Percentiles rank a stretch among this genome's conserved stretches.
These are phyloP conservation scores for Cyclotella choctawhatcheeana DNA, from an alignment of 108 stramenopile genomes.

Conservation along the genomic window DNA sequence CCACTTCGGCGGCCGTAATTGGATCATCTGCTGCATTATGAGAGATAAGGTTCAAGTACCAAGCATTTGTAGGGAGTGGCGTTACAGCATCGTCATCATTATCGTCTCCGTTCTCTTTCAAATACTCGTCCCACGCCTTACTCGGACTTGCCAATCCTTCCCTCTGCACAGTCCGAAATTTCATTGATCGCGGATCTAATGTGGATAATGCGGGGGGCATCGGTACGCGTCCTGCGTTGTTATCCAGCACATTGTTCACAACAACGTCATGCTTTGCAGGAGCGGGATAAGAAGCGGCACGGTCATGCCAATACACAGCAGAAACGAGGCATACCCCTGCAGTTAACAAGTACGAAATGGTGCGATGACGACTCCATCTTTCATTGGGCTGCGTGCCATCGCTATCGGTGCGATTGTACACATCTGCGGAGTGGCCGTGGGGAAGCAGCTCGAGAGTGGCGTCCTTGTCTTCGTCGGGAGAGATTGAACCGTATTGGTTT, in stretches of 20 bases:
- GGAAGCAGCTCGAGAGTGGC: constrained; percentile 8
- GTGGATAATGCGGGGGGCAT: constrained; percentile 39
- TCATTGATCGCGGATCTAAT: constrained; percentile 37
- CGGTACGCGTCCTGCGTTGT: constrained; percentile 24
- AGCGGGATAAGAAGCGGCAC: not conserved
- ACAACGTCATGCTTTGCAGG: not conserved
- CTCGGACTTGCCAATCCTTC: constrained; percentile 45
- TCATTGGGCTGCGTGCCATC: too few relatives aligned
- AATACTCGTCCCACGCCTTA: constrained; percentile 40
- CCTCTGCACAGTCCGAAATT: constrained; percentile 40
- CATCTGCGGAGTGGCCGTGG: constrained; percentile 14
- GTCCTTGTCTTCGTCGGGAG: constrained; percentile 3
- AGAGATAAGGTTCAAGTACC: constrained; percentile 84
- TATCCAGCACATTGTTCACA: not conserved
- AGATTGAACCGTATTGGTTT: constrained; percentile 13
- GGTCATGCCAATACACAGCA: constrained; percentile 3
- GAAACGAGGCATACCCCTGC: not conserved
- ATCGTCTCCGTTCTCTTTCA: not conserved
- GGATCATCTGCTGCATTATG: constrained; percentile 59
- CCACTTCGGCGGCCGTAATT: constrained; percentile 40
- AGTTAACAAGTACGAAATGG: constrained; percentile 3
- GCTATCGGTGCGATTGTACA: not conserved
- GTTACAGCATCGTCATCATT: not conserved
- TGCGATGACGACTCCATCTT: constrained; percentile 3
- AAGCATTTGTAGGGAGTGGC: constrained; percentile 83